Conservation (phyloP, 257 asterid species). For the Fraxinus quadrangulata region DNA sequence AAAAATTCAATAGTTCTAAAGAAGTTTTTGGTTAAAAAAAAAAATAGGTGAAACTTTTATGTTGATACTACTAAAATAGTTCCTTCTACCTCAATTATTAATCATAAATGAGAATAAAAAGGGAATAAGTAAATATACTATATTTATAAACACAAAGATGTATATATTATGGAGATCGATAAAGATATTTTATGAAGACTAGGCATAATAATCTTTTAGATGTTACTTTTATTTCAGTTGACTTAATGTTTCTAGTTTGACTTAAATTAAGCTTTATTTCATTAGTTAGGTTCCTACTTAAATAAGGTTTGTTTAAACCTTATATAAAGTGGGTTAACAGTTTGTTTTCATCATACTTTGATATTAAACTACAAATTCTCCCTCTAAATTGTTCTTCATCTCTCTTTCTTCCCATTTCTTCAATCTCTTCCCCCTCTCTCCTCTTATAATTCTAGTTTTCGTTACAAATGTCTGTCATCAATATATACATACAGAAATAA, state of each 20-base stretch:
- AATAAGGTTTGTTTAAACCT: not conserved
- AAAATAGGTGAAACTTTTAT: not conserved
- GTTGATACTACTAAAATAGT: not conserved
- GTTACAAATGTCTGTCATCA: not conserved
- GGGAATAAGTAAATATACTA: not conserved
- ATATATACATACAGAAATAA: not conserved
- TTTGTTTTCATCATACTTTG: not conserved
- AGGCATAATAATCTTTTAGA: not conserved
- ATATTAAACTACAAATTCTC: not conserved
- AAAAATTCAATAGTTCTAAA: not conserved
- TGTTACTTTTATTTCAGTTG: no score
- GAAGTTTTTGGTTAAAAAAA: no score
- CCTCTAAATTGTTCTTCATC: not conserved
- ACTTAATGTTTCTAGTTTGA: no score
- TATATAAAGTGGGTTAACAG: not conserved
- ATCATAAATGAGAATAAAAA: not conserved
- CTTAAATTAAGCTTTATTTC: no score
- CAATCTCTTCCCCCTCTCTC: not conserved
- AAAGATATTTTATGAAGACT: not conserved
- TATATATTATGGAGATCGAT: not conserved
- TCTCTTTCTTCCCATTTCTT: not conserved
- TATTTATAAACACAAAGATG: not conserved
- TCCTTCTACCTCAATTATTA: no score
- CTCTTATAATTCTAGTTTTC: no score
- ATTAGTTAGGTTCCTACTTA: not conserved